Evolutionary conservation across 768 basidiomycete species (phyloP), one percentile per base, ranked within the genome.

Genomic region (Tulasnella sp.): DNA sequence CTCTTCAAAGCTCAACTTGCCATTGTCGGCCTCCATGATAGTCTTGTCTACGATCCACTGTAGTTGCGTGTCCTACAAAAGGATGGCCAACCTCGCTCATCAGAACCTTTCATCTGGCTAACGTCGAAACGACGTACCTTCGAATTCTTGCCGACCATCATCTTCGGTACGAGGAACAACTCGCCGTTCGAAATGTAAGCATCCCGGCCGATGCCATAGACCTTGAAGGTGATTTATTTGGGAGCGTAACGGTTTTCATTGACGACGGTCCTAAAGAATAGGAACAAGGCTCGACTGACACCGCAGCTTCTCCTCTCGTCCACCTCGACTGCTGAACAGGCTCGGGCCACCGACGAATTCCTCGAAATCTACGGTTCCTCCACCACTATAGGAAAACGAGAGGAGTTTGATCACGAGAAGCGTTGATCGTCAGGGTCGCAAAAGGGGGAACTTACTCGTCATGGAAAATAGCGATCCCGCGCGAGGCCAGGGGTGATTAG

Each of bases 1-100:
- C 86, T 99, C 98, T 78, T 98, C 96, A 83, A 99, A n/a, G 86
- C 91, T 95, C 80, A 99, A 89, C 86, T 97, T 99, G 38, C 98
- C 98, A 84, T 99, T 93, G 84, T 99, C 98, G 16, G 97, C 98
- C 86, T 99, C 98, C 96, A 99, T 96, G 85, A 99, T 99, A 12
- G 98, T 99, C 88, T 99, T 99, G 86, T 99, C 98, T 24, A 99
- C 98, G 80, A 99, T 99, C 85, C 99, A 97, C 85, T 99, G 98
- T 80, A 99, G 87, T 87, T 99, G 98, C 84, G 97, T 94, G 85
- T 99, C 98, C 95, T 97, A 84, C 31, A 24, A 18, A 44, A 18
- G 14, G 44, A 44, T 16, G 44, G 9, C 4, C 1, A 18, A 44
- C 16, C 44, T 21, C 12, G 44, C 19, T 44, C 42, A 12, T 31